Conservation (phyloP, 768 basidiomycete genomes). For the Lentinula boryana region DNA sequence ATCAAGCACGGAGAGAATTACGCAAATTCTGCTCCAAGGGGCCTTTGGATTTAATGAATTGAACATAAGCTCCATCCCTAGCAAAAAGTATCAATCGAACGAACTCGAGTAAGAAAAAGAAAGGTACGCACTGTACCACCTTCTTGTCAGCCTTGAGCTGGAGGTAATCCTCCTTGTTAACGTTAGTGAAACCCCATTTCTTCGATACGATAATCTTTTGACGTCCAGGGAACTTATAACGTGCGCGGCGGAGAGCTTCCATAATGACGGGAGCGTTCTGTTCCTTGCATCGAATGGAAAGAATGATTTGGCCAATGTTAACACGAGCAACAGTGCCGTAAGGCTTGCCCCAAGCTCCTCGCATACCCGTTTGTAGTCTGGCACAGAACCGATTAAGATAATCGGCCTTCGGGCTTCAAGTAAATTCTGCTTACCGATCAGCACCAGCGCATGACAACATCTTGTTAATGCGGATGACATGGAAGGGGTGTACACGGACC, state of each 20-base stretch:
- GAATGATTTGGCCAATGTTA: conserved; percentile 94
- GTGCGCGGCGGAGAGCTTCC: conserved; percentile 94
- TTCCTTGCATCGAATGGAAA: conserved; percentile 87
- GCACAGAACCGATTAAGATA: background rate
- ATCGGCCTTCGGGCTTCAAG: background rate
- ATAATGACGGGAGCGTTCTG: conserved; percentile 80
- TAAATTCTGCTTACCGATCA: conserved; percentile 62
- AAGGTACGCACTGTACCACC: conserved; percentile 70
- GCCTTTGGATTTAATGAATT: conserved; percentile 89
- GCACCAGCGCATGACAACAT: conserved; percentile 99
- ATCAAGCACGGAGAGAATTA: conserved; percentile 71
- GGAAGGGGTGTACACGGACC: conserved; percentile 97
- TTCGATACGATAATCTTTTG: conserved; percentile 96
- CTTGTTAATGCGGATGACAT: conserved; percentile 99
- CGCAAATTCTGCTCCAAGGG: conserved; percentile 81
- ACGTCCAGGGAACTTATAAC: conserved; percentile 99
- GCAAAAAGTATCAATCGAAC: conserved; percentile 4
- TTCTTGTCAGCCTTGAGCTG: conserved; percentile 87
- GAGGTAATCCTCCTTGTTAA: conserved; percentile 82
- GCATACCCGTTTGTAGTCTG: conserved; percentile 95
- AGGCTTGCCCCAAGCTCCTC: conserved; percentile 99
- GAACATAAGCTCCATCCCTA: conserved; percentile 93
- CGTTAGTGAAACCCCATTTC: conserved; percentile 99
- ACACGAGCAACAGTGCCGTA: conserved; percentile 95
- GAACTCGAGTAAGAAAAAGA: background rate